Evolutionary conservation across 345 rosid species (phyloP).

Genomic region (Triadica sebifera): DNA sequence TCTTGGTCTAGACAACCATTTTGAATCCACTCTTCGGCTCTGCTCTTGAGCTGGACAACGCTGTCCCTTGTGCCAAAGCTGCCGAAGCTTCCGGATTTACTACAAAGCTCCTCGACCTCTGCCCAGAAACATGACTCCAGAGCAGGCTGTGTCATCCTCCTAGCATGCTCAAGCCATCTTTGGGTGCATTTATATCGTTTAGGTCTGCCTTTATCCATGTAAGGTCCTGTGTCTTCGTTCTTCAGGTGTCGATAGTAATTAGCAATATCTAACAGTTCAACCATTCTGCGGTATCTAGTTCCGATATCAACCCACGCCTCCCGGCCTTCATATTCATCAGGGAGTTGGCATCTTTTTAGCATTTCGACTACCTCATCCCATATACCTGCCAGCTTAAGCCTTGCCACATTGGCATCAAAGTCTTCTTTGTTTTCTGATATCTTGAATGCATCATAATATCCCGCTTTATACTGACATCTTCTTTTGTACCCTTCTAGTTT

Average conservation of each 20-base stretch:
- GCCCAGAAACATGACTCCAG: slow-evolving; percentile 78
- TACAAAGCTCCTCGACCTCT: slow-evolving; percentile 64
- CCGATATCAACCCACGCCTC: slow-evolving; percentile 42
- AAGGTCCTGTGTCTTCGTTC: slow-evolving; percentile 83
- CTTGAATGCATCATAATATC: slow-evolving; percentile 71
- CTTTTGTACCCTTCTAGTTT: slow-evolving; percentile 39
- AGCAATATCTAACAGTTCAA: slow-evolving; percentile 76
- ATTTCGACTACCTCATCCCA: slow-evolving; percentile 66
- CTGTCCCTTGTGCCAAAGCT: slow-evolving; percentile 9
- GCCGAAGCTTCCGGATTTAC: slow-evolving; percentile 2
- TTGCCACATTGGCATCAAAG: slow-evolving; percentile 61
- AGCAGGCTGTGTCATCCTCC: slow-evolving; percentile 18
- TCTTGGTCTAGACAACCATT: slow-evolving; percentile 25
- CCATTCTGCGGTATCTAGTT: slow-evolving; percentile 47
- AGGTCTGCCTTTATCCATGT: slow-evolving; percentile 61
- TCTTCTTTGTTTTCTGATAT: slow-evolving; percentile 35
- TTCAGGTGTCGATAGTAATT: slow-evolving; percentile 74
- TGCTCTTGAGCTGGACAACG: slow-evolving; percentile 19
- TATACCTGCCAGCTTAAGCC: slow-evolving; percentile 71
- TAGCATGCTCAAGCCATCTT: slow-evolving; percentile 55
- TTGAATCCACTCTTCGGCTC: slow-evolving; percentile 33
- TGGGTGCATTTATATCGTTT: slow-evolving; percentile 58
- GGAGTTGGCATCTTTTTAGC: slow-evolving; percentile 58
- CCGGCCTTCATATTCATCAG: slow-evolving; percentile 49
- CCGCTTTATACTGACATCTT: slow-evolving; percentile 30